Conservation (phyloP, 176 grass and related monocot species). For the Oryza nivara region DNA sequence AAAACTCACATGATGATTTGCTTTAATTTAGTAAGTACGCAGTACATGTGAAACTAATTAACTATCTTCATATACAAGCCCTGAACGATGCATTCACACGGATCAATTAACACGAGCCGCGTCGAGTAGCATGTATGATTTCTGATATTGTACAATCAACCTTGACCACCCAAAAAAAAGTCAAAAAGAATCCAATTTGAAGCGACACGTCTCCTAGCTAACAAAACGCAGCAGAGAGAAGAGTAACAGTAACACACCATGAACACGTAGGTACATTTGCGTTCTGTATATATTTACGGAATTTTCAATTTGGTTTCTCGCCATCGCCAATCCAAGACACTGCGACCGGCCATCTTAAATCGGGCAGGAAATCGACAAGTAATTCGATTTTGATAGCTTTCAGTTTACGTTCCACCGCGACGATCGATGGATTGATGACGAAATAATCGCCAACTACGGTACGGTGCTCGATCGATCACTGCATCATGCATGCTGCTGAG, state of each 20-base stretch:
- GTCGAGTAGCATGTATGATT: neutral
- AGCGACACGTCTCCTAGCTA: neutral
- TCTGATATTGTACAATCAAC: neutral
- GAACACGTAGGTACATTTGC: neutral
- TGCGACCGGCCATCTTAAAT: neutral
- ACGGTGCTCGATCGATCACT: neutral
- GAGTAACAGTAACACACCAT: neutral
- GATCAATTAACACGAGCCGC: neutral
- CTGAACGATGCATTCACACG: too few species aligned
- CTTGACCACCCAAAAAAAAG: neutral
- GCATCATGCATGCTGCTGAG: too few species aligned
- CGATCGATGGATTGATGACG: neutral
- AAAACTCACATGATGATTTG: too few species aligned
- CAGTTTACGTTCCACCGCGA: neutral
- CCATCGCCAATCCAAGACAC: constrained; percentile 5
- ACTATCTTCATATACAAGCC: too few species aligned
- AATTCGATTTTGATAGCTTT: neutral
- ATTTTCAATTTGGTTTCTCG: neutral
- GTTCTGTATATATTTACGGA: neutral
- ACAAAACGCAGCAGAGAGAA: neutral
- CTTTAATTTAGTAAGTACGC: too few species aligned
- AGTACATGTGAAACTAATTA: too few species aligned
- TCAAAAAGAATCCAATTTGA: neutral
- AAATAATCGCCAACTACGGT: constrained; percentile 1
- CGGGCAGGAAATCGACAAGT: neutral